Percentiles rank a stretch among this genome's conserved stretches.
phyloP scores from a whole-genome alignment of 768 basidiomycete genomes.

The Hericium erinaceus region DNA sequence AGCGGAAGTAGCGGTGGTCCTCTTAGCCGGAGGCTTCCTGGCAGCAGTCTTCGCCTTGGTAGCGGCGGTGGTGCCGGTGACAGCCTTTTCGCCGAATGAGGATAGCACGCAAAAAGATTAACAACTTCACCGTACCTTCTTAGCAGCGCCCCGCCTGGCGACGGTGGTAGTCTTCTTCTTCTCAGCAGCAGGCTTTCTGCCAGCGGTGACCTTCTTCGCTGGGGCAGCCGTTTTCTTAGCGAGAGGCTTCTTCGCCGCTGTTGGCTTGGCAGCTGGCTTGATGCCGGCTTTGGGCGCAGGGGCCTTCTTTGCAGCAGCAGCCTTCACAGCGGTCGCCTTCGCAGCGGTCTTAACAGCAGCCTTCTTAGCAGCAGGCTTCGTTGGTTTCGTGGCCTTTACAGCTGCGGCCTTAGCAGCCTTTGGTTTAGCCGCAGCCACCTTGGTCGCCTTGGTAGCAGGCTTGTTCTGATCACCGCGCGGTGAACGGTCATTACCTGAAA shows the following conservation, averaged over 20 bases:
- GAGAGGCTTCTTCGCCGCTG: conserved; percentile 7
- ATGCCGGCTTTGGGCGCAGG: background rate
- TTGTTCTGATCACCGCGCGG: conserved; percentile 23
- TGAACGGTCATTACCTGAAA: conserved; percentile 1
- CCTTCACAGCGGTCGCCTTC: conserved; percentile 1
- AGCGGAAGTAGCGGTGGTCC: conserved; percentile 8
- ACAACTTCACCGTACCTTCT: conserved; percentile 40
- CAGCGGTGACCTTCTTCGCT: conserved; percentile 16
- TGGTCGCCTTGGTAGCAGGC: conserved; percentile 25
- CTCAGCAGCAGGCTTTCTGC: conserved; percentile 8
- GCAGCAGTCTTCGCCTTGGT: conserved; percentile 19
- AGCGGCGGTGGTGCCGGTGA: conserved; percentile 39
- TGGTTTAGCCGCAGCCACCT: conserved; percentile 9
- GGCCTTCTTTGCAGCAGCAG: conserved; percentile 2
- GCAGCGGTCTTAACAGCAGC: background rate
- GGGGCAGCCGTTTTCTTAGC: conserved; percentile 22
- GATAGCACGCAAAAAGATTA: background rate
- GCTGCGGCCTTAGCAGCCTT: conserved; percentile 11
- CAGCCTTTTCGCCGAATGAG: conserved; percentile 29
- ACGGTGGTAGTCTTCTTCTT: conserved; percentile 14
- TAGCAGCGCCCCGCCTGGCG: conserved; percentile 39
- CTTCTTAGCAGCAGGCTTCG: conserved; percentile 1
- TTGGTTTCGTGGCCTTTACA: conserved; percentile 2
- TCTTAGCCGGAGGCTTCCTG: conserved; percentile 21
- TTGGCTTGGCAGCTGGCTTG: conserved; percentile 5